Evolutionary conservation across 306 rosid genomes (phyloP).

Genomic region (apple (Malus domestica)): DNA sequence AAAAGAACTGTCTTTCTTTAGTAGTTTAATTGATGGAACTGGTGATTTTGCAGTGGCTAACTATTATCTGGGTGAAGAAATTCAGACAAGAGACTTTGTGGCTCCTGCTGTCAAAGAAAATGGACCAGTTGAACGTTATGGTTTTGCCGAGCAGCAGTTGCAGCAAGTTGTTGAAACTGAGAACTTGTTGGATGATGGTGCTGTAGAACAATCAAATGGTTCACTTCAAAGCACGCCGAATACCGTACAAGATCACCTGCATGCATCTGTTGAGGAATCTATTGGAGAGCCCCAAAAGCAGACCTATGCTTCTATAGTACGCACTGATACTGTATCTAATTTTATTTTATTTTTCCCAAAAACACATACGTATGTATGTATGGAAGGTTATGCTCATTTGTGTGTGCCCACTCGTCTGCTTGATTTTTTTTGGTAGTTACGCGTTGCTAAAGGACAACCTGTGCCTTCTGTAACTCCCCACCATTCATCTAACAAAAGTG

Average conservation of each 20-base stretch:
- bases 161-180: slow-evolving; percentile 58
- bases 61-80: slow-evolving; percentile 60
- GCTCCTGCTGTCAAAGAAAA: slow-evolving; percentile 60
- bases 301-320: slow-evolving; percentile 94
- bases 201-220: slow-evolving; percentile 53
- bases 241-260: slow-evolving; percentile 47
- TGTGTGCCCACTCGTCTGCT: slow-evolving; percentile 19
- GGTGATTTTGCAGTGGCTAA: slow-evolving; percentile 53
- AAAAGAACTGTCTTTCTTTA: background rate
- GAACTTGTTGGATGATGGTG: slow-evolving; percentile 42
- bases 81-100: slow-evolving; percentile 63
- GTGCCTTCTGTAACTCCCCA: slow-evolving; percentile 26
- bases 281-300: slow-evolving; percentile 89
- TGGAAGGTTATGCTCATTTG: background rate
- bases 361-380: background rate
- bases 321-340: slow-evolving; percentile 21
- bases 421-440: slow-evolving; percentile 49
- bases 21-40: slow-evolving; percentile 13
- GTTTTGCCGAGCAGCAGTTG: slow-evolving; percentile 58
- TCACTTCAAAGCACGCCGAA: slow-evolving; percentile 48
- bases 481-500: slow-evolving; percentile 25
- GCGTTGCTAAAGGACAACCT: slow-evolving; percentile 68
- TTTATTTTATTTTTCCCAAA: background rate
- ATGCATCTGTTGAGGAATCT: slow-evolving; percentile 64
- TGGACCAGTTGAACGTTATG: slow-evolving; percentile 53